Percentiles rank a stretch among this genome's conserved stretches.
Conservation (phyloP, 306 rosid species). For the Corylus heterophylla region DNA sequence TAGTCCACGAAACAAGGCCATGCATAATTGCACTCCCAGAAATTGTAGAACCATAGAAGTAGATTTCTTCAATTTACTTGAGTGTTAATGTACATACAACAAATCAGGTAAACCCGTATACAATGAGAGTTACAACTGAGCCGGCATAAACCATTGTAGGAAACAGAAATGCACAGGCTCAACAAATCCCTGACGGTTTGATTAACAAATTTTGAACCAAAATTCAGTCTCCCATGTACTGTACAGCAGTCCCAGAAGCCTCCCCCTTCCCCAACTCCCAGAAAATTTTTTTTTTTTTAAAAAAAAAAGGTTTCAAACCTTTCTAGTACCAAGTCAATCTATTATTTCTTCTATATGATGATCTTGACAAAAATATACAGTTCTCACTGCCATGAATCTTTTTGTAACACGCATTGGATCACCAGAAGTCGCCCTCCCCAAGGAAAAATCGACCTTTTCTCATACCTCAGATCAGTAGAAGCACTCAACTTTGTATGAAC, state of each 20-base stretch:
- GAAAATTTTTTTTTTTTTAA: not conserved
- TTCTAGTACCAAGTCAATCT: slow-evolving; percentile 14
- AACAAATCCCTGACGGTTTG: slow-evolving; percentile 31
- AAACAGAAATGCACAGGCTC: slow-evolving; percentile 31
- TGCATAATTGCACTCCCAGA: slow-evolving; percentile 1
- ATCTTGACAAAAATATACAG: slow-evolving; percentile 40
- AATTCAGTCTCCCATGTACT: slow-evolving; percentile 39
- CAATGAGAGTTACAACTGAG: slow-evolving; percentile 39
- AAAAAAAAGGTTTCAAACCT: slow-evolving; percentile 28
- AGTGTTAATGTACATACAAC: slow-evolving; percentile 38
- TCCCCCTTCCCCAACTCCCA: not conserved
- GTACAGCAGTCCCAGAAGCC: slow-evolving; percentile 45
- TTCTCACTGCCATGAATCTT: slow-evolving; percentile 39
- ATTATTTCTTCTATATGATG: slow-evolving; percentile 43
- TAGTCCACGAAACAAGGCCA: slow-evolving; percentile 10
- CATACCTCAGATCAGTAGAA: slow-evolving; percentile 35
- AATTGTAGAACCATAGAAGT: slow-evolving; percentile 17
- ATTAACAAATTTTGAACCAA: slow-evolving; percentile 36
- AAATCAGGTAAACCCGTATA: slow-evolving; percentile 29
- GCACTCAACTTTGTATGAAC: slow-evolving; percentile 33
- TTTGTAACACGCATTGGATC: slow-evolving; percentile 28
- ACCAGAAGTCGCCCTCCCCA: slow-evolving; percentile 26
- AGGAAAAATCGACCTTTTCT: slow-evolving; percentile 5
- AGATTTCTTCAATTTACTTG: slow-evolving; percentile 33
- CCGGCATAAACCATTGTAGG: slow-evolving; percentile 28